phyloP scores from a whole-genome alignment of 257 asterid genomes.

The Eustoma russellianum region DNA sequence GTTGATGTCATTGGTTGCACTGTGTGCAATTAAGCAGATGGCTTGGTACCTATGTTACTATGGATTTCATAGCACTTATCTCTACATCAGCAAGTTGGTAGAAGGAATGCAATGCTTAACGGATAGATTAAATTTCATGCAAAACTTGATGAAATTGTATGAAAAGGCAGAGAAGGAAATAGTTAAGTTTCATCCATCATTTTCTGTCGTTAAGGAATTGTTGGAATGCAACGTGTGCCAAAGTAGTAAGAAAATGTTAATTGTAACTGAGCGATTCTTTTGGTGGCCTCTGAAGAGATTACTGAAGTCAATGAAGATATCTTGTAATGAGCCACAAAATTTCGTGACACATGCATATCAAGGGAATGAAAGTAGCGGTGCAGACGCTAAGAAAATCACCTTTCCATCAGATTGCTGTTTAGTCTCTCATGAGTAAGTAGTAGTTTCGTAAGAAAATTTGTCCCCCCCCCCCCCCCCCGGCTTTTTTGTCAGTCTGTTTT shows the following conservation, averaged over 20 bases:
- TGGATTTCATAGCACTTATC: slow-evolving; percentile 44
- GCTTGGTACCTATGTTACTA: slow-evolving; percentile 58
- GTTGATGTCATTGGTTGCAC: slow-evolving; percentile 23
- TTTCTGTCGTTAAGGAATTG: slow-evolving; percentile 38
- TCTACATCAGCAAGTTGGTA: slow-evolving; percentile 35
- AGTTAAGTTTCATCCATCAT: slow-evolving; percentile 39
- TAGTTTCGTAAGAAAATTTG: not conserved
- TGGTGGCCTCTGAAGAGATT: slow-evolving; percentile 51
- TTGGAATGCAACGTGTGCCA: slow-evolving; percentile 21
- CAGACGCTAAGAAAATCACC: slow-evolving; percentile 18
- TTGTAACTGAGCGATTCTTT: slow-evolving; percentile 46
- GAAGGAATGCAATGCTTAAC: slow-evolving; percentile 31
- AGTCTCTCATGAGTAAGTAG: slow-evolving; percentile 51
- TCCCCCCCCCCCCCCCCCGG: too few relatives aligned
- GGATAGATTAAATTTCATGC: slow-evolving; percentile 31
- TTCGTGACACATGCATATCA: slow-evolving; percentile 16
- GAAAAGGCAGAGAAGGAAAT: slow-evolving; percentile 37
- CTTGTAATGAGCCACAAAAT: slow-evolving; percentile 26
- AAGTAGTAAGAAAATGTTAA: slow-evolving; percentile 27
- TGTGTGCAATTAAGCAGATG: slow-evolving; percentile 54
- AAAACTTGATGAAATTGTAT: slow-evolving; percentile 35
- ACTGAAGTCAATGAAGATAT: slow-evolving; percentile 36
- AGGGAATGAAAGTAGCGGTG: slow-evolving; percentile 11
- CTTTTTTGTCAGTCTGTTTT: too few relatives aligned
- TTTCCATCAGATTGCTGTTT: slow-evolving; percentile 40